Evolutionary conservation across 2,329 filamentous ascomycete genomes (phyloP).

Genomic region (Fusarium citri): DNA sequence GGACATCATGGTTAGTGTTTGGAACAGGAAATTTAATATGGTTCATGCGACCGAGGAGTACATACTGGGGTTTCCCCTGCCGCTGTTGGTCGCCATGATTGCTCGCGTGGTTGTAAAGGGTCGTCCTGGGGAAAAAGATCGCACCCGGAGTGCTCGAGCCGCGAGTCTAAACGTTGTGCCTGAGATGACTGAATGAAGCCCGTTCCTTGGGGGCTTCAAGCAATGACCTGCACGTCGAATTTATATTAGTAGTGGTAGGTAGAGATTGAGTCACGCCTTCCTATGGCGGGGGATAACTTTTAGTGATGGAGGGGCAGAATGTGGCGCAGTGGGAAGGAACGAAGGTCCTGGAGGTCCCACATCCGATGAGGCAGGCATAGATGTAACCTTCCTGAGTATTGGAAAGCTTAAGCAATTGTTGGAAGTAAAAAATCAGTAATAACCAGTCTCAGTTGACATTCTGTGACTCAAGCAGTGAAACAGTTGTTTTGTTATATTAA

Average conservation of each 20-base stretch:
- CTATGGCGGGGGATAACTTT: constrained; percentile 33
- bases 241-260: constrained; percentile 31
- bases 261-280: constrained; percentile 45
- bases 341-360: not conserved
- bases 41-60: not conserved
- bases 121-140: constrained; percentile 63
- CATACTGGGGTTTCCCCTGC: constrained; percentile 57
- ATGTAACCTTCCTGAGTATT: not conserved
- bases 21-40: not conserved
- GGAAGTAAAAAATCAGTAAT: not conserved
- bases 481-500: not conserved
- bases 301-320: constrained; percentile 41
- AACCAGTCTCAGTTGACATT: not conserved
- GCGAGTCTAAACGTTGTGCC: constrained; percentile 63
- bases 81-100: constrained; percentile 70
- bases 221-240: constrained; percentile 39
- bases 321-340: constrained; percentile 10
- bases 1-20: constrained; percentile 39
- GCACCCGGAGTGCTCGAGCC: constrained; percentile 68
- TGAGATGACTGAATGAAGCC: constrained; percentile 54
- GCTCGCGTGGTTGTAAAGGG: constrained; percentile 56
- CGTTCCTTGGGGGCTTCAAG: constrained; percentile 51
- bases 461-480: not conserved
- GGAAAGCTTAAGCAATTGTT: not conserved
- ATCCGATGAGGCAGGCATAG: not conserved